Conservation (phyloP, 2,329 filamentous ascomycete genomes). For the Hypoxylon sp. region DNA sequence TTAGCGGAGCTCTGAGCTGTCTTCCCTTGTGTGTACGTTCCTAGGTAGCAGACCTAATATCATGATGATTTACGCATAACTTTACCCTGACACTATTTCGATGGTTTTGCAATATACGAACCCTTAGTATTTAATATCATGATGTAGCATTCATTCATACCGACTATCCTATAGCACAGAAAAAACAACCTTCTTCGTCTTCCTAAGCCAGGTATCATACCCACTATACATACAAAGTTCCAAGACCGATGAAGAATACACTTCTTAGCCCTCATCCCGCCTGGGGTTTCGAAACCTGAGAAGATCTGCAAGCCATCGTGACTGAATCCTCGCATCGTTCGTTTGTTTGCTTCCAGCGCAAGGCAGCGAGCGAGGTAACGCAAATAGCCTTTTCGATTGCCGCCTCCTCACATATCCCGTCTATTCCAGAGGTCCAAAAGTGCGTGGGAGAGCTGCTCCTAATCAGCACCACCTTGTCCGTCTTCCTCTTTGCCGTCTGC, state of each 20-base stretch:
- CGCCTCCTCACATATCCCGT: background rate
- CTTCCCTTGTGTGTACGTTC: background rate
- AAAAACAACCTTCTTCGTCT: background rate
- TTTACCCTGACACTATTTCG: background rate
- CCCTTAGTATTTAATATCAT: slow-evolving; percentile 8
- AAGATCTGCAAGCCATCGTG: background rate
- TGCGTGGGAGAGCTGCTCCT: background rate
- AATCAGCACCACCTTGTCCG: slow-evolving; percentile 13
- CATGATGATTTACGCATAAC: background rate
- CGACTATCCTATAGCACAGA: slow-evolving; percentile 29
- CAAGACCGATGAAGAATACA: slow-evolving; percentile 3
- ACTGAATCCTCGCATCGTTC: background rate
- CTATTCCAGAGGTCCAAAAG: background rate
- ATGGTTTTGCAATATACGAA: background rate
- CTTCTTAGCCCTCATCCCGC: slow-evolving; percentile 21
- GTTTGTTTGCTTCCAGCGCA: background rate
- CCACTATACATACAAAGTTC: slow-evolving; percentile 9
- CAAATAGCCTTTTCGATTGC: background rate
- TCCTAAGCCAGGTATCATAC: slow-evolving; percentile 15
- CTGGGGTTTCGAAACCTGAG: background rate
- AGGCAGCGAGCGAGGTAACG: background rate
- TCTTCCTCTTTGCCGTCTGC: slow-evolving; percentile 13
- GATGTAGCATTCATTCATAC: slow-evolving; percentile 30
- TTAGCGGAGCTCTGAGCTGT: background rate
- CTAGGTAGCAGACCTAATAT: slow-evolving; percentile 2